phyloP scores from a whole-genome alignment of 176 grass and related monocot genomes.

The Triticum monococcum region DNA sequence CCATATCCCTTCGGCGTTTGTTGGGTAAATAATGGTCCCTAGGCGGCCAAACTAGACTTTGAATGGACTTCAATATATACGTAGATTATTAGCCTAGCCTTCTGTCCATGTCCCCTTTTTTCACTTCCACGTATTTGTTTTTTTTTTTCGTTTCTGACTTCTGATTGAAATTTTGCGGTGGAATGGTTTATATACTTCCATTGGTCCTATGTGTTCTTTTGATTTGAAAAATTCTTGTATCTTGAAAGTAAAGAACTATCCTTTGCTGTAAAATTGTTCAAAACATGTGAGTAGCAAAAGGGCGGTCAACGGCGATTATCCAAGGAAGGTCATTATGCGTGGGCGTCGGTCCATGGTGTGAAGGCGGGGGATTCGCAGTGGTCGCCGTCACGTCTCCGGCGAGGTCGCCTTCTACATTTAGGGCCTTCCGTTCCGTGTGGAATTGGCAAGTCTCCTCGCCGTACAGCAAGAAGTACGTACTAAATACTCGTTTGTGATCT shows the following conservation, averaged over 20 bases:
- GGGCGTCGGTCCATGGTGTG: background rate
- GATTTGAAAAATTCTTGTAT: too few relatives aligned
- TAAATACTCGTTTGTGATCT: too few relatives aligned
- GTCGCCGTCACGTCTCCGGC: background rate
- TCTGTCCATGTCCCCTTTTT: background rate
- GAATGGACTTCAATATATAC: background rate
- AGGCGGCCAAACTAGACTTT: background rate
- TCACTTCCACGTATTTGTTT: background rate
- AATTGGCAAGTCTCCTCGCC: too few relatives aligned
- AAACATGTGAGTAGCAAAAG: background rate
- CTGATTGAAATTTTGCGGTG: too few relatives aligned
- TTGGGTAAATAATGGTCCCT: constrained; percentile 10
- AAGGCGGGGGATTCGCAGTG: background rate
- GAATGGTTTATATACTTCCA: too few relatives aligned
- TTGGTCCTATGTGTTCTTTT: too few relatives aligned
- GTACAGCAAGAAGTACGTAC: too few relatives aligned
- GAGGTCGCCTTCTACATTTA: background rate
- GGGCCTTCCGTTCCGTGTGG: too few relatives aligned
- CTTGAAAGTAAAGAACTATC: too few relatives aligned
- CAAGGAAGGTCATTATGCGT: background rate
- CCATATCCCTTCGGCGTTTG: background rate
- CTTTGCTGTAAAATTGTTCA: background rate
- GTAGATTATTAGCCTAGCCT: background rate
- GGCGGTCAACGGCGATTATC: background rate
- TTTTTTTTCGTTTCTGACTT: too few relatives aligned